Base-by-base conservation (phyloP, 345 rosid species). In the Mercurialis annua region DNA sequence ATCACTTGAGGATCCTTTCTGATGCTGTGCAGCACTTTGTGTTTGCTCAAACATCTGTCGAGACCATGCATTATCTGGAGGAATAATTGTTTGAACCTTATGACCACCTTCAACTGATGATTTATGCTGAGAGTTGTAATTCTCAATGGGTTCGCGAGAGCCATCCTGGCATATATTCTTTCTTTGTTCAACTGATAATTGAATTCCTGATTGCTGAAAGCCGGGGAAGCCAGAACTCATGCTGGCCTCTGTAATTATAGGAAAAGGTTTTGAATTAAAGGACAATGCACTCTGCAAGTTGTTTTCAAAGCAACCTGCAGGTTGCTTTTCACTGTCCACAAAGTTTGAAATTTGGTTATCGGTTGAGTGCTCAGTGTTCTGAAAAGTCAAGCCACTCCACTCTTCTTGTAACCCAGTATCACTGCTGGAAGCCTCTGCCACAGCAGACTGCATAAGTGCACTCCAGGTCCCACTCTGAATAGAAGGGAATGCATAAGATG, bases 371-470 rank as follows among this genome's bases (percentile, higher is more conserved):
- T 82, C 84, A 20, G 81, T 59, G 53, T 71, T 73, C 54, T 60
- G 83, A 61, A 75, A 38, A 58, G 78, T 68, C 67, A 76, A 59
- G 63, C 89, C 82, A 79, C 78, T 75, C 88, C 87, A 82, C 73
- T 84, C 87, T 73, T 86, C 95, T 44, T 83, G 86, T 48, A 62
- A 16, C 46, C 83, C 86, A 31, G 73, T 68, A 59, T 86, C 88
- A 64, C 76, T 79, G 49, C 78, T 84, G 58, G 95, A 84, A 71
- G 96, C 79, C 85, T 94, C 99, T 65, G 92, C 96, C 23, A 91
- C 89, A 77, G 98, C 99, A 70, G 99, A 91, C 73, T 86, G 98
- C 99, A 94, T 94, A 77, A 94, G 98, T 66, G 99, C 98, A 81
- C 99, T 91, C 99, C 96, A 94, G 70, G 92, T 86, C 73, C 99